Evolutionary conservation across 2,329 filamentous ascomycete genomes (phyloP), one percentile per base, ranked within the genome.

Genomic region (Rachicladosporium sp.): DNA sequence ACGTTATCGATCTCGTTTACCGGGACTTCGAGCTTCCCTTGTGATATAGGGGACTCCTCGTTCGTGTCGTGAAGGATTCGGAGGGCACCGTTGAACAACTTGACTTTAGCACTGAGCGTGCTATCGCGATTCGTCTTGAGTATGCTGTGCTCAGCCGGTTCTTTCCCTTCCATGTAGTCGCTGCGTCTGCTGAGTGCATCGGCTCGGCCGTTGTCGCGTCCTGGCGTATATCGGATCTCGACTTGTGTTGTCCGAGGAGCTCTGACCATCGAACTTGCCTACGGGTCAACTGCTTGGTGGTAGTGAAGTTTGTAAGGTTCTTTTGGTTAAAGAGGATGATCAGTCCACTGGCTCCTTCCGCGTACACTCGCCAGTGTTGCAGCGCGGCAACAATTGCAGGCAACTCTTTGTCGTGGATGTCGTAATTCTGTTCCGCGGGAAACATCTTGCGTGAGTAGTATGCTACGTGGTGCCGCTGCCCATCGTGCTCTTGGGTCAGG

Each of bases 381-480:
- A 47, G 38, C 21, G 34, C 36, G 29, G 27, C 31, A 33, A 47
- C 37, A n/a, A 47, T 44, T 3, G 39, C 40, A 27, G 46, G 39
- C 10, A 48, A 37, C 23, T 48, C 41, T 31, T 47, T 46, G 32
- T 49, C 33, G 38, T 46, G 31, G 23, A 48, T 43, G 21, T 46
- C 23, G 29, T 48, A 48, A 37, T 44, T 44, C 30, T 40, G n/a
- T 41, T 48, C 43, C 21, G 12, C 33, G 7, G 21, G 46, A 29
- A 21, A 41, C 23, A 48, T 46, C 29, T 44, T 46, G 27, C 33
- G 27, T 29, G 36, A 48, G 35, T 44, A 46, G 37, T 48, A 48
- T 10, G 39, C 43, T 35, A 48, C 27, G 31, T 29, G 40, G 11
- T 46, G 35, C 41, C 33, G 35, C 31, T 44, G 33, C 29, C 40